Percentiles rank a stretch among this genome's conserved stretches.
These are phyloP conservation scores for Boletus eberwhitei DNA, from an alignment of 768 basidiomycete species.

Conservation along the genomic window DNA sequence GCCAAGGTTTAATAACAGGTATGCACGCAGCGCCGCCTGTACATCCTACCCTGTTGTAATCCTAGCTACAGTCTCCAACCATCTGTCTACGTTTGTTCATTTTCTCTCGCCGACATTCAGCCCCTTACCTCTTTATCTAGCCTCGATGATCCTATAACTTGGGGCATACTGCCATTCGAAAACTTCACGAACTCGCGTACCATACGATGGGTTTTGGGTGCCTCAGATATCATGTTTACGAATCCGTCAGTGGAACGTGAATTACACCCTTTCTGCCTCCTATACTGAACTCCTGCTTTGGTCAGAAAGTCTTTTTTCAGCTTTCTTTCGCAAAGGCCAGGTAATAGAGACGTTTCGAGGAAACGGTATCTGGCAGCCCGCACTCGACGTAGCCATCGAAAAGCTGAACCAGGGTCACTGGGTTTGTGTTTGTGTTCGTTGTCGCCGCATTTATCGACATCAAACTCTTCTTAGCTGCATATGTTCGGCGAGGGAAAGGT, in stretches of 20 bases:
- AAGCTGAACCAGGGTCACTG: constrained; percentile 81
- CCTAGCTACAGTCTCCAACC: constrained; percentile 71
- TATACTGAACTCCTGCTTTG: constrained; percentile 15
- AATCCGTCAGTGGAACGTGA: constrained; percentile 62
- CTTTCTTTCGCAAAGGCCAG: constrained; percentile 87
- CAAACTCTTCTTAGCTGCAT: constrained; percentile 62
- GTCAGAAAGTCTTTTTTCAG: constrained; percentile 66
- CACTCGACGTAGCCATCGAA: constrained; percentile 78
- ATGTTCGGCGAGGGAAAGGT: constrained; percentile 89
- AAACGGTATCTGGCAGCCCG: constrained; percentile 83
- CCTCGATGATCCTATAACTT: constrained; percentile 80
- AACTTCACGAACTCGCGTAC: constrained; percentile 57
- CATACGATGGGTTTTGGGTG: constrained; percentile 90
- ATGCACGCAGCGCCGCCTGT: constrained; percentile 20
- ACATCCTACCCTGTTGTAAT: constrained; percentile 6
- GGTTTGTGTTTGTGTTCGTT: constrained; percentile 48
- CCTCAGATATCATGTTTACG: constrained; percentile 92
- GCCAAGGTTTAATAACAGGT: constrained; percentile 76
- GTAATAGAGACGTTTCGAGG: constrained; percentile 91
- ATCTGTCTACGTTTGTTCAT: constrained; percentile 78
- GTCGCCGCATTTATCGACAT: neutral
- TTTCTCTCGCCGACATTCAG: neutral
- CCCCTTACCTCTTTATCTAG: constrained; percentile 36
- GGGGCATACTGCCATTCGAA: constrained; percentile 75
- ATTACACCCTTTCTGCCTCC: neutral